These are phyloP conservation scores for Warburgia ugandensis DNA, from an alignment of 164 flowering plant species.

Conservation along the genomic window DNA sequence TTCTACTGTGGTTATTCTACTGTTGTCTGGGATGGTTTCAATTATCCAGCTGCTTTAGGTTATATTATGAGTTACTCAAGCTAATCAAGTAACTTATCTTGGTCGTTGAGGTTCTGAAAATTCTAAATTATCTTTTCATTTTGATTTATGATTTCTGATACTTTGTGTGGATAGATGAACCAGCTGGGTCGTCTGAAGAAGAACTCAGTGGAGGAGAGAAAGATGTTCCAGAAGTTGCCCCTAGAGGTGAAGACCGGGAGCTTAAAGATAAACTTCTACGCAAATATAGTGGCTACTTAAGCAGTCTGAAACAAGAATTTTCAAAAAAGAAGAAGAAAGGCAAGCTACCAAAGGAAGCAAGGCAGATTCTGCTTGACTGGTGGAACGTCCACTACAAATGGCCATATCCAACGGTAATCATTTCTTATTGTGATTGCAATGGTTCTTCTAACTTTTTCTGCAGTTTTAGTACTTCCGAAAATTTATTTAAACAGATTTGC, in stretches of 20 bases:
- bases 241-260: slow-evolving; percentile 36
- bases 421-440: too few relatives aligned
- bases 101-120: too few relatives aligned
- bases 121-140: too few relatives aligned
- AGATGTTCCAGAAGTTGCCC: slow-evolving; percentile 23
- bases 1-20: too few relatives aligned
- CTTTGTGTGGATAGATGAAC: slow-evolving; percentile 26
- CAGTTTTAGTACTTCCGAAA: too few relatives aligned
- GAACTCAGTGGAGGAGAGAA: slow-evolving; percentile 52
- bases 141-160: too few relatives aligned
- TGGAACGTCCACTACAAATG: slow-evolving; percentile 64
- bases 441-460: too few relatives aligned
- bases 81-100: too few relatives aligned
- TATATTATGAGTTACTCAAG: too few relatives aligned
- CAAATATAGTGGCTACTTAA: slow-evolving; percentile 53
- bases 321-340: slow-evolving; percentile 71
- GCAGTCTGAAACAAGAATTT: slow-evolving; percentile 58
- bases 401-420: slow-evolving; percentile 71
- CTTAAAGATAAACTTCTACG: slow-evolving; percentile 51
- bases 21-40: too few relatives aligned
- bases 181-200: slow-evolving; percentile 50
- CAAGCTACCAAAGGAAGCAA: slow-evolving; percentile 64
- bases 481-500: too few relatives aligned
- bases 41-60: too few relatives aligned
- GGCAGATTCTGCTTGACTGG: slow-evolving; percentile 57